A percentile compares a stretch with the other conserved stretches of the same genome.
These are phyloP conservation scores for Theobroma grandiflorum DNA, from an alignment of 441 rosid species.

Conservation along the genomic window DNA sequence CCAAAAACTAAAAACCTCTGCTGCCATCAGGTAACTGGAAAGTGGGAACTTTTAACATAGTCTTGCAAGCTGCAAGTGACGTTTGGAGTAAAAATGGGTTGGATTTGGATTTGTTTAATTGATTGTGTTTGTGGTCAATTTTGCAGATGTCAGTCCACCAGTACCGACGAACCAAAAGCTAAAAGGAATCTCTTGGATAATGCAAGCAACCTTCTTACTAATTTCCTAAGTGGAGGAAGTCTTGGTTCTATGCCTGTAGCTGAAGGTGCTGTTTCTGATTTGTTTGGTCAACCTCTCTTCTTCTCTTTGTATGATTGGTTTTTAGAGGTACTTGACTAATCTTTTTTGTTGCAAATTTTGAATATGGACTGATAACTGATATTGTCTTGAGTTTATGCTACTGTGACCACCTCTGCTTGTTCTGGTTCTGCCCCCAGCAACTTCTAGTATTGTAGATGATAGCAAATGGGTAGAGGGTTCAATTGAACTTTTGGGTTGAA, in stretches of 20 bases:
- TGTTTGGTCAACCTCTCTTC: conserved; percentile 84
- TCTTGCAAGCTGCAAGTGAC: conserved; percentile 1
- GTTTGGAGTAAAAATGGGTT: not conserved
- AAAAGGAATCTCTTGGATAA: conserved; percentile 70
- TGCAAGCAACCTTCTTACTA: conserved; percentile 89
- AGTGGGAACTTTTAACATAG: not conserved
- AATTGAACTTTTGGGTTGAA: conserved; percentile 10
- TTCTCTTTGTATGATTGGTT: conserved; percentile 92
- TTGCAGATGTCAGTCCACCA: conserved; percentile 72
- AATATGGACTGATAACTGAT: not conserved
- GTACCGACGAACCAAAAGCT: conserved; percentile 62
- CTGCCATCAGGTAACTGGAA: conserved; percentile 41
- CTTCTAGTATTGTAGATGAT: not conserved
- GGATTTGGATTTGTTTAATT: conserved; percentile 22
- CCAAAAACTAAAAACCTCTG: conserved; percentile 41
- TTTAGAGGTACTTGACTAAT: conserved; percentile 62
- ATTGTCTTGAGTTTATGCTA: not conserved
- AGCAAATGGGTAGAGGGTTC: not conserved
- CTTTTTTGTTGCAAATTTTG: not conserved
- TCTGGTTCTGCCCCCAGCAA: not conserved
- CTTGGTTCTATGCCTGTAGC: conserved; percentile 88
- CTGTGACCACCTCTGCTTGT: not conserved
- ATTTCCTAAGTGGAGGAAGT: conserved; percentile 76
- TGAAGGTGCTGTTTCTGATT: conserved; percentile 93
- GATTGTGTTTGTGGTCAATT: conserved; percentile 6